These are phyloP conservation scores for Ilyonectria destructans DNA, from an alignment of 2,329 filamentous ascomycete genomes.

Conservation along the genomic window DNA sequence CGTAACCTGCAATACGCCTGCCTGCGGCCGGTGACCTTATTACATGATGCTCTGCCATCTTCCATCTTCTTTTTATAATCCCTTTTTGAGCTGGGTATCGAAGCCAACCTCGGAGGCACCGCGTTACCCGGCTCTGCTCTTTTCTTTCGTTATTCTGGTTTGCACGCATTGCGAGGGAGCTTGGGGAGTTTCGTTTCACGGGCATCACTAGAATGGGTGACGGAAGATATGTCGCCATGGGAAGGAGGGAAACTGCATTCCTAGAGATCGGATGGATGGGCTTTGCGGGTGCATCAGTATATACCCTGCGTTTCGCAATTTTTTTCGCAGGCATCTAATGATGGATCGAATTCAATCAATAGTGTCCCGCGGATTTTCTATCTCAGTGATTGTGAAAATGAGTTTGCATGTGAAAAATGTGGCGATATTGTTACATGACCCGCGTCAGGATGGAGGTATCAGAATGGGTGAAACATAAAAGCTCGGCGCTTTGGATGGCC, in stretches of 20 bases:
- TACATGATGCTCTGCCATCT: not conserved
- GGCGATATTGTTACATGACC: not conserved
- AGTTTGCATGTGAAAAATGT: not conserved
- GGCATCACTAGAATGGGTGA: constrained; percentile 43
- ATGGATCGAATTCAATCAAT: not conserved
- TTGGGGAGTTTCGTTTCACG: constrained; percentile 44
- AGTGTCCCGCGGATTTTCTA: not conserved
- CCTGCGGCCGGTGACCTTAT: not conserved
- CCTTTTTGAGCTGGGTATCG: not conserved
- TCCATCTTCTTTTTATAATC: constrained; percentile 5
- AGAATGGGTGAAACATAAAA: constrained; percentile 5
- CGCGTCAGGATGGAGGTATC: not conserved
- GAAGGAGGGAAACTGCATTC: constrained; percentile 29
- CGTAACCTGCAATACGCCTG: constrained; percentile 14
- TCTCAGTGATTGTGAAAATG: not conserved
- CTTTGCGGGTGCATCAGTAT: constrained; percentile 19
- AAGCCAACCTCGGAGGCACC: not conserved
- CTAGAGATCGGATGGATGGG: constrained; percentile 8
- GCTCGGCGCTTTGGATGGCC: constrained; percentile 39
- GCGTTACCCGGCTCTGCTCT: not conserved
- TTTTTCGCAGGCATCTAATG: not conserved
- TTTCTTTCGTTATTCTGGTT: constrained; percentile 32
- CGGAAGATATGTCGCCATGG: constrained; percentile 22
- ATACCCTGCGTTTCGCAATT: constrained; percentile 9
- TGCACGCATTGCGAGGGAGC: constrained; percentile 50